Conservation (phyloP, 768 basidiomycete genomes). For the Roridomyces roridus region DNA sequence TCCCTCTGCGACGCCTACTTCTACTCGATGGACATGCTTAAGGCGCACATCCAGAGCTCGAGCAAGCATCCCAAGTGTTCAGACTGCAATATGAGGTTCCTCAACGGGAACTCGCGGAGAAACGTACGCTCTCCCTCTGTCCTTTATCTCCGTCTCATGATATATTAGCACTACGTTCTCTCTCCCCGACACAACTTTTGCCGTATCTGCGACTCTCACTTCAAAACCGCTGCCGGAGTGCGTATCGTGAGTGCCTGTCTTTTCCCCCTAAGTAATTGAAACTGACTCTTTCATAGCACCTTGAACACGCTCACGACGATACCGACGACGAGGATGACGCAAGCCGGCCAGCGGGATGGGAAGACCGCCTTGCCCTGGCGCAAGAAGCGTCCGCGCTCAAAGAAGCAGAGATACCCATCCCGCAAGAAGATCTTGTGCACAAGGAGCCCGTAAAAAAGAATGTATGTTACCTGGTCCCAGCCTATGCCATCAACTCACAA, state of each 20-base stretch:
- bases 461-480: neutral
- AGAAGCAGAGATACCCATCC: slow-evolving; percentile 26
- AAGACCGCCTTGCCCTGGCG: slow-evolving; percentile 32
- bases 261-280: too few species aligned
- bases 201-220: slow-evolving; percentile 34
- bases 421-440: neutral
- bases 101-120: slow-evolving; percentile 38
- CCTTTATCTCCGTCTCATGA: neutral
- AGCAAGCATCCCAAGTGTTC: slow-evolving; percentile 37
- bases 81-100: slow-evolving; percentile 34
- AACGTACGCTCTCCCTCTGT: slow-evolving; percentile 29
- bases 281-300: slow-evolving; percentile 23
- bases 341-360: slow-evolving; percentile 33
- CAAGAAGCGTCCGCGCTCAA: slow-evolving; percentile 28
- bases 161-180: slow-evolving; percentile 33
- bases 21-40: slow-evolving; percentile 30
- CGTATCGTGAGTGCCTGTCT: slow-evolving; percentile 20
- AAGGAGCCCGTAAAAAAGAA: neutral
- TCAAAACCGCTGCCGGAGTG: slow-evolving; percentile 34
- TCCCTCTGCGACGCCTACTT: slow-evolving; percentile 42
- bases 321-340: slow-evolving; percentile 30
- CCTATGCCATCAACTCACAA: too few species aligned
- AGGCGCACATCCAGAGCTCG: slow-evolving; percentile 33
- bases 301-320: slow-evolving; percentile 35
- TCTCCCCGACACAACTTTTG: slow-evolving; percentile 39